These are phyloP conservation scores for Gastroboletus turbinatus DNA, from an alignment of 1,284 basidiomycete species.

Conservation along the genomic window DNA sequence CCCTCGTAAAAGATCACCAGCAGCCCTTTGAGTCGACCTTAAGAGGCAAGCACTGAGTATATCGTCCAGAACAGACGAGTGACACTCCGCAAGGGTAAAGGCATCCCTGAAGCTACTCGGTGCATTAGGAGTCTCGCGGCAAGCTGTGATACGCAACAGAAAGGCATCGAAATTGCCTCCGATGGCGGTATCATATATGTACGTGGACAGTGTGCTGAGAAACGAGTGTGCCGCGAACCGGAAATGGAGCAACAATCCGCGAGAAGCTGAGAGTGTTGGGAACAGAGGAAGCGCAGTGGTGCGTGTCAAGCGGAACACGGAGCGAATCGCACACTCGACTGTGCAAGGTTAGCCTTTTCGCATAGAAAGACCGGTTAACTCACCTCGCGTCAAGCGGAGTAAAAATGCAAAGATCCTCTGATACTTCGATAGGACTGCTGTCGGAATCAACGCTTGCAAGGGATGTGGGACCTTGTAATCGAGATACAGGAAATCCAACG, in stretches of 20 bases:
- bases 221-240: conserved; percentile 75
- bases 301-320: conserved; percentile 64
- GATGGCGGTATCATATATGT: conserved; percentile 78
- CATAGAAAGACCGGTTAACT: conserved; percentile 8
- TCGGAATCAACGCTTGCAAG: conserved; percentile 68
- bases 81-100: conserved; percentile 69
- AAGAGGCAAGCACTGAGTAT: conserved; percentile 80
- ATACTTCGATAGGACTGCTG: conserved; percentile 76
- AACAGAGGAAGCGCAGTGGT: conserved; percentile 50
- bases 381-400: conserved; percentile 75
- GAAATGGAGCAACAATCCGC: conserved; percentile 60
- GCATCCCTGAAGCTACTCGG: conserved; percentile 58
- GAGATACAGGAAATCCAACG: conserved; percentile 85
- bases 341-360: conserved; percentile 1
- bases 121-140: conserved; percentile 26
- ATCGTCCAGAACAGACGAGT: conserved; percentile 71
- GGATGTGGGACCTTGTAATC: conserved; percentile 80
- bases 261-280: conserved; percentile 51
- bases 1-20: conserved; percentile 64
- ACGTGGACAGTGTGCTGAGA: conserved; percentile 60
- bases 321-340: conserved; percentile 73
- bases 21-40: conserved; percentile 65
- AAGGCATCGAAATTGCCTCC: conserved; percentile 73
- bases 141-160: conserved; percentile 43
- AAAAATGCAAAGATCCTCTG: conserved; percentile 79